Base-by-base conservation (phyloP, 306 rosid species). In the Lotus japonicus region DNA sequence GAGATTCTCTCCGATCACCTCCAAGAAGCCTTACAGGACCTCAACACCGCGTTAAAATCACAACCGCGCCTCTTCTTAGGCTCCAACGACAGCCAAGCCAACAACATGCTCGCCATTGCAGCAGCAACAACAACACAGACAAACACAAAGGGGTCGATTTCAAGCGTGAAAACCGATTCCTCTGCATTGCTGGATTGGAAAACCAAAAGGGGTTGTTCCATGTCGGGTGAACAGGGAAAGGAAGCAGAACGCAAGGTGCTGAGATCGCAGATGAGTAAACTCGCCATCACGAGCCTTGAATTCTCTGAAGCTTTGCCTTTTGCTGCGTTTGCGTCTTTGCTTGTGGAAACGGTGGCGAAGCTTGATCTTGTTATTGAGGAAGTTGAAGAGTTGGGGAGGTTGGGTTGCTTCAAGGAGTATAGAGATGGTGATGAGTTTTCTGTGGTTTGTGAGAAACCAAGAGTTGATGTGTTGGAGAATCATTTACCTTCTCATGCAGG, bases 41-140 rank as follows among this genome's bases (percentile, higher is more conserved):
- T 92, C 4, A 89, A 88, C 84, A 54, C 64, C 0, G 92, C 97
- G 45, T 78, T 89, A 57, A 88, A 83, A 55, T 89, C 97, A 4
- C 98, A 89, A 59, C 98, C 98, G 6, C 74, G 88, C 7, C 94
- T 92, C 59, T 87, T 92, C 85, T 75, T 92, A 5, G 96, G 88
- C 60, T 61, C 91, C 59, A 85, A 84, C 56, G 76, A 80, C 23
- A 80, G 54, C 81, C 82, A 69, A 55, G 76, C 79, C n/a, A 76
- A 70, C 59, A 78, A 84, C 81, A 77, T 88, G 81, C 73, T 90
- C 0, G 91, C 86, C 31, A 42, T 84, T 9, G 88, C 85, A 0
- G 92, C 86, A 0, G 84, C 84, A 19, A 71, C 79, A 9, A 87
- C 78, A 13, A 52, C 63, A 11, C 68, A 74, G n/a, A 69, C 46